Evolutionary conservation across 192 early-diverging fungal genomes (phyloP).

Genomic region (Backusella tarrabulga): DNA sequence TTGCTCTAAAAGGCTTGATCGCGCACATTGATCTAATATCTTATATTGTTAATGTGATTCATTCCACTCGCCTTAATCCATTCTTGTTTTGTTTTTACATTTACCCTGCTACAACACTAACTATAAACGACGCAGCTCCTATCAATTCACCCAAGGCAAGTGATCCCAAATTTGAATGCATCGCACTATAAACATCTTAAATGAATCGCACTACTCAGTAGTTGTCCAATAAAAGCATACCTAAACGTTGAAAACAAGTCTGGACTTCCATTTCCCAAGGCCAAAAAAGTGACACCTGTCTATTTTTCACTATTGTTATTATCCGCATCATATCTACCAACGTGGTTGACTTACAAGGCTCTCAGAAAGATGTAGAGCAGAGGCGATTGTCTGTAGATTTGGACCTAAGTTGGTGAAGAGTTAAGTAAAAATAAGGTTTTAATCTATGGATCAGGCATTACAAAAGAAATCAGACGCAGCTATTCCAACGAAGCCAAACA

Average conservation of each 20-base stretch:
- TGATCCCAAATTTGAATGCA: conserved; percentile 66
- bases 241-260: conserved; percentile 90
- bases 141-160: conserved; percentile 92
- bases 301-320: conserved; percentile 9
- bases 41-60: neutral
- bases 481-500: conserved; percentile 76
- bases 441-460: conserved; percentile 17
- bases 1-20: conserved; percentile 73
- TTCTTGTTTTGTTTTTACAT: neutral
- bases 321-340: neutral
- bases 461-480: conserved; percentile 85
- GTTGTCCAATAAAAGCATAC: conserved; percentile 24
- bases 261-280: conserved; percentile 89
- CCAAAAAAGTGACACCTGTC: conserved; percentile 78
- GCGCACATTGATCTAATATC: conserved; percentile 67
- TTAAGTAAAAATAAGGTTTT: neutral
- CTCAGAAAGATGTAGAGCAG: conserved; percentile 75
- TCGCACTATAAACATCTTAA: conserved; percentile 43
- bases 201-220: neutral
- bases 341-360: conserved; percentile 54
- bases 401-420: conserved; percentile 48
- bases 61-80: neutral
- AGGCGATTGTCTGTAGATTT: conserved; percentile 80
- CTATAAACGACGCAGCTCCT: conserved; percentile 62
- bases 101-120: conserved; percentile 41